phyloP scores from a whole-genome alignment of 805 yeast genomes.

The Pichia thaimueangensis region DNA sequence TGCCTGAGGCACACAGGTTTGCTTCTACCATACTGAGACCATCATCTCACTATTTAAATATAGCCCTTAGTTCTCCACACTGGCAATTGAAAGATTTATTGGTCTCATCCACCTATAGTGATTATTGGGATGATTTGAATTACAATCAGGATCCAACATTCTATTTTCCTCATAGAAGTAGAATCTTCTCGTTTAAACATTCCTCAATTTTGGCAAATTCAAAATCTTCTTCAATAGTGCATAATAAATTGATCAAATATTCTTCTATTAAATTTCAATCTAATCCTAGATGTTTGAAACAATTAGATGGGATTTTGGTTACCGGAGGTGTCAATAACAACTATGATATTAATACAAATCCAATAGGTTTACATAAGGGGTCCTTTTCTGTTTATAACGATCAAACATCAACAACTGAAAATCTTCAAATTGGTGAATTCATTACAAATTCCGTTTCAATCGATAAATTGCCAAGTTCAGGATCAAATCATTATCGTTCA shows the following conservation, averaged over 20 bases:
- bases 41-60: conserved; percentile 6
- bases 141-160: conserved; percentile 19
- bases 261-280: conserved; percentile 32
- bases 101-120: conserved; percentile 36
- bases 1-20: conserved; percentile 2
- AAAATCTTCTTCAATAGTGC: neutral
- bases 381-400: conserved; percentile 53
- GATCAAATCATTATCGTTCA: conserved; percentile 38
- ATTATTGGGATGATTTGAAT: neutral
- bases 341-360: neutral
- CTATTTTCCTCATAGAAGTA: conserved; percentile 52
- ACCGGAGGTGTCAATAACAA: conserved; percentile 38
- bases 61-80: conserved; percentile 30
- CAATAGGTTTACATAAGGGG: conserved; percentile 39
- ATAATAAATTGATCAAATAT: conserved; percentile 3
- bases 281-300: conserved; percentile 61
- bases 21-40: neutral
- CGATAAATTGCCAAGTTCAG: conserved; percentile 34
- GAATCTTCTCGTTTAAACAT: conserved; percentile 29
- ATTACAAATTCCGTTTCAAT: conserved; percentile 76
- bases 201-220: conserved; percentile 1
- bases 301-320: conserved; percentile 42
- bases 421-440: conserved; percentile 65
- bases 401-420: conserved; percentile 38
- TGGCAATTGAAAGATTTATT: conserved; percentile 83